Evolutionary conservation across 805 yeast species (phyloP).

Genomic region (Yamadazyma ubonensis): DNA sequence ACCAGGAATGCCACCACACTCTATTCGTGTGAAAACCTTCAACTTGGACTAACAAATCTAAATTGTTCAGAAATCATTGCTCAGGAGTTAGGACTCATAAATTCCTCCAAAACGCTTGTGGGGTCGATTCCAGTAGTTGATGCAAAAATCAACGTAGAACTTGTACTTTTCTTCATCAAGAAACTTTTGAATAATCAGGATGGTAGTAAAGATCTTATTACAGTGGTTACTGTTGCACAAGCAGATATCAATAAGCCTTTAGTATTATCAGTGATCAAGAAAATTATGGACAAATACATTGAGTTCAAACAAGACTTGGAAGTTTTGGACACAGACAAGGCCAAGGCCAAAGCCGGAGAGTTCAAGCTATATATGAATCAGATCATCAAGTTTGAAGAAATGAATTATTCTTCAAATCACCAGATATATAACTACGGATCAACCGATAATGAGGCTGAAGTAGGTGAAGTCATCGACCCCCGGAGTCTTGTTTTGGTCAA

Average conservation of each 20-base stretch:
- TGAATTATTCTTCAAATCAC: constrained; percentile 38
- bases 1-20: constrained; percentile 58
- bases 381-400: constrained; percentile 54
- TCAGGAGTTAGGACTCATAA: constrained; percentile 53
- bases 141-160: constrained; percentile 26
- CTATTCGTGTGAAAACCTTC: constrained; percentile 54
- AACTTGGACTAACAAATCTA: constrained; percentile 39
- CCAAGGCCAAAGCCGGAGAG: constrained; percentile 41
- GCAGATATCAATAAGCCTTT: constrained; percentile 44
- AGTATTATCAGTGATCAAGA: constrained; percentile 48
- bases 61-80: constrained; percentile 55
- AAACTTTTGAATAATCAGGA: constrained; percentile 38
- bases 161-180: constrained; percentile 50
- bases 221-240: constrained; percentile 50
- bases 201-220: constrained; percentile 50
- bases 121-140: constrained; percentile 37
- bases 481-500: constrained; percentile 41
- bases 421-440: constrained; percentile 36
- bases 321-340: constrained; percentile 10
- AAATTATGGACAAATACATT: constrained; percentile 49
- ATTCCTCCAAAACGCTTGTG: constrained; percentile 44
- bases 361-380: constrained; percentile 58
- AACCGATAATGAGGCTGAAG: constrained; percentile 8
- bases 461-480: constrained; percentile 28
- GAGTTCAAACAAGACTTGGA: constrained; percentile 36